Evolutionary conservation across 1,139 yeast species (phyloP).

Genomic region (Saccharomyces hybrid): DNA sequence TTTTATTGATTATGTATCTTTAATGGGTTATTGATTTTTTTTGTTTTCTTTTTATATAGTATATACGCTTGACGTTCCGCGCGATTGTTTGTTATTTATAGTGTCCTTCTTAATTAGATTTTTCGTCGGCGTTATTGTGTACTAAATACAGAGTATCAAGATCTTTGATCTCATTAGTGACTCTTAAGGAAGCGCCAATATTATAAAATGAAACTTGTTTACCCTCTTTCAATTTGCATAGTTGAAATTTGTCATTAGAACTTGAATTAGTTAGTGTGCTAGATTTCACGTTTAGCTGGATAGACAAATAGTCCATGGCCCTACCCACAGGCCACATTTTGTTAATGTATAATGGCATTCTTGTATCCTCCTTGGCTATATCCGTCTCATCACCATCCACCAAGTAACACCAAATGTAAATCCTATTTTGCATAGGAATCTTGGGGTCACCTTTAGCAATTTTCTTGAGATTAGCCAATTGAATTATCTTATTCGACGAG

Average conservation of each 20-base stretch:
- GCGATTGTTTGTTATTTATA: neutral
- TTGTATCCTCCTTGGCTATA: constrained; percentile 27
- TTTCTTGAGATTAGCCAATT: constrained; percentile 40
- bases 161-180: constrained; percentile 38
- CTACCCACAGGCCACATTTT: constrained; percentile 67
- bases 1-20: neutral
- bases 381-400: constrained; percentile 34
- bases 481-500: constrained; percentile 31
- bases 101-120: neutral
- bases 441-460: constrained; percentile 63
- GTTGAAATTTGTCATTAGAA: constrained; percentile 24
- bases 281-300: constrained; percentile 34
- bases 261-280: constrained; percentile 39
- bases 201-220: constrained; percentile 27
- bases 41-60: neutral
- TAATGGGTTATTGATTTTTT: neutral
- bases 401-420: constrained; percentile 55
- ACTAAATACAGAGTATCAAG: constrained; percentile 52
- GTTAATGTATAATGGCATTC: constrained; percentile 22
- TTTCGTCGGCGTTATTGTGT: constrained; percentile 36
- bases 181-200: constrained; percentile 39
- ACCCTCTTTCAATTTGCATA: constrained; percentile 29
- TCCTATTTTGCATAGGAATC: constrained; percentile 47
- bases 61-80: neutral
- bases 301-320: constrained; percentile 62